Percentiles rank a stretch among this genome's conserved stretches.
Evolutionary conservation across 768 basidiomycete genomes (phyloP).

Genomic region (Antrodiella citrinella): DNA sequence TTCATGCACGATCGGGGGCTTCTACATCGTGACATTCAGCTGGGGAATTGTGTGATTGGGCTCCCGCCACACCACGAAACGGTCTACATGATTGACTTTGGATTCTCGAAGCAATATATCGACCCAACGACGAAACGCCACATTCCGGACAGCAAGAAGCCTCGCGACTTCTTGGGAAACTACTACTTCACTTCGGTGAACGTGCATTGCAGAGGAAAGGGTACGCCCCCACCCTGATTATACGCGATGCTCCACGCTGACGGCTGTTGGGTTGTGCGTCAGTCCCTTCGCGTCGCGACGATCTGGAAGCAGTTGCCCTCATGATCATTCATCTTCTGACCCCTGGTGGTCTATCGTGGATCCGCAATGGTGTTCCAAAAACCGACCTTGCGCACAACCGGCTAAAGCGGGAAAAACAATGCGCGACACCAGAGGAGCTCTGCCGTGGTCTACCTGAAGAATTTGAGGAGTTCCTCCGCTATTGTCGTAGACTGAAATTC

Average conservation of each 20-base stretch:
- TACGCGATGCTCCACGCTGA: background rate
- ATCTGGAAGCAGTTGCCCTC: constrained; percentile 67
- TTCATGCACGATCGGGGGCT: constrained; percentile 71
- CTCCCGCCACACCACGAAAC: constrained; percentile 45
- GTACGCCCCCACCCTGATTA: constrained; percentile 25
- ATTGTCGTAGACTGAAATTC: constrained; percentile 63
- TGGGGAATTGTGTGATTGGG: constrained; percentile 70
- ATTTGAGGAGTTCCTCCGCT: constrained; percentile 72
- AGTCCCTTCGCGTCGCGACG: constrained; percentile 77
- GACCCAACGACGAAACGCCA: constrained; percentile 59
- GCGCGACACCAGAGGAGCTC: constrained; percentile 54
- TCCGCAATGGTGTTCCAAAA: constrained; percentile 72
- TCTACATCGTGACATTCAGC: constrained; percentile 71
- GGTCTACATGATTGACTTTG: constrained; percentile 83
- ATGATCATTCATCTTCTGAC: constrained; percentile 79
- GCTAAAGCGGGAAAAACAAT: constrained; percentile 57
- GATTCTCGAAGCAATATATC: constrained; percentile 74
- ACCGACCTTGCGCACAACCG: constrained; percentile 53
- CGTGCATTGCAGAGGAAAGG: constrained; percentile 72
- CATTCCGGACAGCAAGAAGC: constrained; percentile 58
- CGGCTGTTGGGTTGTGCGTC: background rate
- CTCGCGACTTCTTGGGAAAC: constrained; percentile 74
- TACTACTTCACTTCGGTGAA: constrained; percentile 78
- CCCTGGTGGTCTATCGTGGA: constrained; percentile 70
- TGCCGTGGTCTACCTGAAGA: constrained; percentile 60